Percentiles rank a stretch among this genome's conserved stretches.
Evolutionary conservation across 495 filamentous ascomycete genomes (phyloP).

Genomic region (Aspergillus sclerotioniger): DNA sequence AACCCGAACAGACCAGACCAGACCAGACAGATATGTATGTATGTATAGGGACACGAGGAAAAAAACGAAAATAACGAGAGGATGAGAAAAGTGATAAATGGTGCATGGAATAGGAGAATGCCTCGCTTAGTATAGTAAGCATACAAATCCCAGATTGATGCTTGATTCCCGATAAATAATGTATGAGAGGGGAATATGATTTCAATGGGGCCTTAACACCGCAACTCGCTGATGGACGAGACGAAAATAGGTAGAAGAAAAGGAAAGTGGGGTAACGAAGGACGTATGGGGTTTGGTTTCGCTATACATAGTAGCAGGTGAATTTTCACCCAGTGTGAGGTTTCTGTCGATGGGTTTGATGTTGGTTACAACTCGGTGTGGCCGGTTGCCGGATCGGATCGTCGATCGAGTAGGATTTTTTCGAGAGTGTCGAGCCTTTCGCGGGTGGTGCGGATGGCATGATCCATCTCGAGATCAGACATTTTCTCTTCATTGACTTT

Average conservation of each 20-base stretch:
- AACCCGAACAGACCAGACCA: too few relatives aligned
- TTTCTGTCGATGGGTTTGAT: background rate
- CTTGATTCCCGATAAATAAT: background rate
- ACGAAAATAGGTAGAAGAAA: background rate
- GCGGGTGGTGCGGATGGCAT: conserved; percentile 83
- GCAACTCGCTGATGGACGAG: conserved; percentile 1
- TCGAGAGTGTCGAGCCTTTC: conserved; percentile 76
- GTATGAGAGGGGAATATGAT: background rate
- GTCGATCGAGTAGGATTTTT: conserved; percentile 61
- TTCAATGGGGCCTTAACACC: background rate
- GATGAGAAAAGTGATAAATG: conserved; percentile 14
- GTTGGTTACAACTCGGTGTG: conserved; percentile 18
- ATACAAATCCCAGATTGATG: conserved; percentile 11
- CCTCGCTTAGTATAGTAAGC: background rate
- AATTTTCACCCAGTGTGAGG: background rate
- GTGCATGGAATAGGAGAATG: conserved; percentile 15
- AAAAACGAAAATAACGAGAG: too few relatives aligned
- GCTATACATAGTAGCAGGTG: too few relatives aligned
- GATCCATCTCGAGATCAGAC: conserved; percentile 75
- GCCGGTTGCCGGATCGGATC: conserved; percentile 18
- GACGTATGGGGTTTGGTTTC: background rate
- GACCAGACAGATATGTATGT: background rate
- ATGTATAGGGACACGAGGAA: background rate
- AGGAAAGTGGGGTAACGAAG: background rate
- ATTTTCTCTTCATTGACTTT: conserved; percentile 68